Conservation (phyloP, 1,284 basidiomycete genomes). For the Heterobasidion parviporum region DNA sequence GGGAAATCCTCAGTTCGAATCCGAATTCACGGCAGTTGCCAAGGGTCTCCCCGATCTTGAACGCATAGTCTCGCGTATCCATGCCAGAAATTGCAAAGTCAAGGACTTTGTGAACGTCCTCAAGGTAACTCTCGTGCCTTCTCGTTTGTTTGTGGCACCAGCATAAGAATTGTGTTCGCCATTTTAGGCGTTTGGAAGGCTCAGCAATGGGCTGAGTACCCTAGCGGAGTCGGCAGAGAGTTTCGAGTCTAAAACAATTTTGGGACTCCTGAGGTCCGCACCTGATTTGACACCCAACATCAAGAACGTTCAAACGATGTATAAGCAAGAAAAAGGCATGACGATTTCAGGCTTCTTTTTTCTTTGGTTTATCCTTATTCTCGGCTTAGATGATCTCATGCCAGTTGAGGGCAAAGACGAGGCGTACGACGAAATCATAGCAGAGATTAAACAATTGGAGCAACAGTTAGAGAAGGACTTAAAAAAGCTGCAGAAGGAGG, state of each 20-base stretch:
- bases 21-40: constrained; percentile 63
- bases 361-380: neutral
- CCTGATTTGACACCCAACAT: constrained; percentile 72
- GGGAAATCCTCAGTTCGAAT: constrained; percentile 66
- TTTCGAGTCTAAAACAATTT: constrained; percentile 72
- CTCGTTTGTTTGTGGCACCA: neutral
- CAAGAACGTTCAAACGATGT: constrained; percentile 70
- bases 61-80: constrained; percentile 87
- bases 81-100: constrained; percentile 83
- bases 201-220: constrained; percentile 59
- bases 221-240: constrained; percentile 58
- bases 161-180: neutral
- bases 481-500: constrained; percentile 48
- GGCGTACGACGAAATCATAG: constrained; percentile 70
- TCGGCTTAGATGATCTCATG: constrained; percentile 53
- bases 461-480: constrained; percentile 60
- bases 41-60: constrained; percentile 90
- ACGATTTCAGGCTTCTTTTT: neutral
- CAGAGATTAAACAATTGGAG: constrained; percentile 65
- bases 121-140: constrained; percentile 36
- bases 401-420: constrained; percentile 80
- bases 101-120: constrained; percentile 83
- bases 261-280: constrained; percentile 68
- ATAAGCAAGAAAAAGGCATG: constrained; percentile 57
- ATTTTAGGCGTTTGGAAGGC: constrained; percentile 63